These are phyloP conservation scores for Sporothrix brasiliensis DNA, from an alignment of 2,329 filamentous ascomycete species.

Conservation along the genomic window DNA sequence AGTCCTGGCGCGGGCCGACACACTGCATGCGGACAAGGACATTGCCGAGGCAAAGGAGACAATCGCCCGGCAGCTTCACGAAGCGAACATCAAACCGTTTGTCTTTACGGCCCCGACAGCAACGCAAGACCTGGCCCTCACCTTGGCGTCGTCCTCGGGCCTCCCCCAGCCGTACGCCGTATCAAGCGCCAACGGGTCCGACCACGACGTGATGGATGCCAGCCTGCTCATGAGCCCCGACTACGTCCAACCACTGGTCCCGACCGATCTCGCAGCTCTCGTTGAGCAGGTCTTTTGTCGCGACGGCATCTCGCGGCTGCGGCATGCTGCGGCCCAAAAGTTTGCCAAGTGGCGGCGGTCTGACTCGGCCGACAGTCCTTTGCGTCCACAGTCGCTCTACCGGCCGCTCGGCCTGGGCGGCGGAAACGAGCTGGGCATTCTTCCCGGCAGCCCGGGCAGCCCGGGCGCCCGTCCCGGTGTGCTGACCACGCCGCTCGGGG, in stretches of 20 bases:
- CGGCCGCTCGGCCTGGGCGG: constrained; percentile 21
- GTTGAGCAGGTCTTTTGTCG: constrained; percentile 76
- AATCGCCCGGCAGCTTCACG: constrained; percentile 59
- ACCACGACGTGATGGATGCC: constrained; percentile 86
- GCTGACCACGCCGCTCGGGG: constrained; percentile 37
- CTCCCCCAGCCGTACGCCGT: constrained; percentile 66
- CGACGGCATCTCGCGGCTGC: constrained; percentile 77
- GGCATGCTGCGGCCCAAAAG: constrained; percentile 81
- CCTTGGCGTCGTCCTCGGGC: background rate
- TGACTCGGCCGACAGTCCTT: constrained; percentile 35
- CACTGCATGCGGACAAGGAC: constrained; percentile 58
- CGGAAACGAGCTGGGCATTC: constrained; percentile 12
- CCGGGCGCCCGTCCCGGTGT: constrained; percentile 30
- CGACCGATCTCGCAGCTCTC: constrained; percentile 71
- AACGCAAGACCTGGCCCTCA: constrained; percentile 31
- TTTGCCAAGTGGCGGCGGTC: constrained; percentile 67
- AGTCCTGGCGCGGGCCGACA: constrained; percentile 76
- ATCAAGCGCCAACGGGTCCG: constrained; percentile 71
- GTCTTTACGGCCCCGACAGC: constrained; percentile 57
- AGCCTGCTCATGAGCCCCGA: constrained; percentile 91
- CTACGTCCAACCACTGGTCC: constrained; percentile 77
- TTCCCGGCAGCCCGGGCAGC: background rate
- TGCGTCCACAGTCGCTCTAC: constrained; percentile 37
- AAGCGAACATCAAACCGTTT: constrained; percentile 65
- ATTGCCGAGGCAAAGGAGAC: constrained; percentile 62